Evolutionary conservation across 2,329 filamentous ascomycete species (phyloP), one percentile per base, ranked within the genome.

Genomic region (Hypocrella siamensis): DNA sequence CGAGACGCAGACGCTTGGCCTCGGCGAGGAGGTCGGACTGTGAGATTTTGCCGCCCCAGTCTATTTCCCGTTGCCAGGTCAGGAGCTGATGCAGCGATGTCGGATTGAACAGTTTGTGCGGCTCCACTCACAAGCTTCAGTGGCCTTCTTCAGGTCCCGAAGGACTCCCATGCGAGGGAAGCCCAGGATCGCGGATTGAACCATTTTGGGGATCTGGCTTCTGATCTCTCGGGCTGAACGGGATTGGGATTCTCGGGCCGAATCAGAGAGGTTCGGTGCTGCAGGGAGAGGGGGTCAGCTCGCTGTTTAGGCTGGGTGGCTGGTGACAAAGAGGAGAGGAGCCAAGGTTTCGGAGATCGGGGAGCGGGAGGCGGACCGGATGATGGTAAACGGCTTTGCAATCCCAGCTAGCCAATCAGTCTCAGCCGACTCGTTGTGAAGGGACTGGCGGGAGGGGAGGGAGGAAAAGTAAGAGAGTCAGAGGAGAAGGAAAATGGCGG

Each of bases 61-160:
- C 65, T 60, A 33, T 19, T 7, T 9, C 28, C 6, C 5, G 10
- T 17, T 15, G 17, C 15, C 21, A 19, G 57, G 39, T 43, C 32
- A 48, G 42, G n/a, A 31, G 30, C 7, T 8, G 5, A 12, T 12
- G 25, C n/a, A 7, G 21, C n/a, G 7, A 16, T 9, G 6, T 22
- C 14, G 9, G 12, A 5, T 11, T 4, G 10, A n/a, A 31, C 28
- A 31, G 28, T 34, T 22, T 30, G 29, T 31, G 28, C 30, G 21
- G 31, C 17, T 24, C 17, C 26, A 65, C 65, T 54, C 46, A 70
- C 66, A 98, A 60, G 88, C 84, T 66, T 98, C 90, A 46, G 86
- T 98, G 56, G 90, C 90, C 78, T 98, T 98, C 80, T 98, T 98
- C 60, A 98, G 77, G 73, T 98, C 90, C 77, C 90, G 85, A 66